Evolutionary conservation across 345 rosid species (phyloP), one percentile per base, ranked within the genome.

Genomic region (Sisymbrium altissimum): DNA sequence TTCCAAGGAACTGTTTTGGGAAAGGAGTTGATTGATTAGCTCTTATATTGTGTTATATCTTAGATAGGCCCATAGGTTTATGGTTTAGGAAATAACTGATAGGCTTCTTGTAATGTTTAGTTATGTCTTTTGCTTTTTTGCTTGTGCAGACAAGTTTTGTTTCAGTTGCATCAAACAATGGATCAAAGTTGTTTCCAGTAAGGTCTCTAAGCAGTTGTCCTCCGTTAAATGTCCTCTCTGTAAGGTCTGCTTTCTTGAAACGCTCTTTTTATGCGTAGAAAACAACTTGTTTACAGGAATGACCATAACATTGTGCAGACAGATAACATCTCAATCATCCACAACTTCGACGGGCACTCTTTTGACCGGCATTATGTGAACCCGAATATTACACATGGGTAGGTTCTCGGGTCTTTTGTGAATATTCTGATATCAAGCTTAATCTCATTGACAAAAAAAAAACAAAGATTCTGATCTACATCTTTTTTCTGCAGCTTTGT

Each of bases 201-300:
- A 86, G 78, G 83, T 79, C 48, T 73, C 83, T 25, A 65, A 73
- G 68, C 66, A 70, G n/a, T 74, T 82, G 2, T 73, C 85, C 18
- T 87, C 90, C 49, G 74, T 90, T 6, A 83, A 80, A 50, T 95
- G 99, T 73, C 99, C 99, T 60, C 64, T 92, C 46, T 95, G 99
- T 84, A 95, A 92, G 97, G 97, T 92, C 61, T 78, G 82, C 63
- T 59, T 75, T 44, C 2, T 36, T 48, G 10, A 29, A 32, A 21
- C 10, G 11, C n/a, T 65, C 0, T 65, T 29, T 65, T n/a, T 58
- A 4, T 38, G 3, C 8, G 29, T 59, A 49, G 1, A 40, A 30
- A 21, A 30, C 55, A 52, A 23, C 29, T 72, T 59, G 27, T 45
- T 78, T 50, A 48, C 2, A 40, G 39, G 35, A 32, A 9, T 66